Evolutionary conservation across 129 eudicot species (phyloP), one percentile per base, ranked within the genome.

Genomic region (Arctium minus): DNA sequence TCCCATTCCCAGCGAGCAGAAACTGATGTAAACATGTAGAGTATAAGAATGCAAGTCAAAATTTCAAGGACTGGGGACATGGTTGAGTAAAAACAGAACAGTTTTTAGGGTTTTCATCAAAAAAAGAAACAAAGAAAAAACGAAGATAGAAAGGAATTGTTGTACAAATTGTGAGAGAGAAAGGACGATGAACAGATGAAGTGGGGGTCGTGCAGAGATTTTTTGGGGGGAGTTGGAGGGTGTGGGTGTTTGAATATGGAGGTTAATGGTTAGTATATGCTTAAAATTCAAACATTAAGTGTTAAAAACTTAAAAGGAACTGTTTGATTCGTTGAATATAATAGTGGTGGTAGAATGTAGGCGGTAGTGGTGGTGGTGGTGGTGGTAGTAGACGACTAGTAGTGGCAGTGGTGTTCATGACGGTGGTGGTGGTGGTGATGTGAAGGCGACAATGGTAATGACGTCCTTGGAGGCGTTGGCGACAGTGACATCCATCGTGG

Each of bases 1-100:
- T 81, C 69, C 60, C 86, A 78, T 29, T 60, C 68, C 68, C 68
- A 53, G 50, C 36, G 29, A 80, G 81, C 75, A 67, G 82, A 79
- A 8, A 77, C 68, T 62, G 78, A 29, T 74, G 27, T 75, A 38
- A 88, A 18, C 75, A 83, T 60, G 82, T 71, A 73, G 4, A 88
- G 70, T 17, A 74, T 50, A 36, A 88, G 36, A 74, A 82, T 30
- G 29, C 76, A 69, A 22, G 44, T 76, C 46, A 86, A 71, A 5
- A 76, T n/a, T 70, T 30, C 9, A 29, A 33, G 70, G 53, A 27
- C 0, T 8, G 11, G 75, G 67, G 77, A 65, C 83, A 79, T 60
- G 46, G 65, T 78, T 32, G 62, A 33, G 83, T 72, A 74, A 33
- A 8, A 71, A 12, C 15, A 27, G 18, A 33, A 29, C 8, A n/a